Base-by-base conservation (phyloP, 2,329 filamentous ascomycete genomes). In the Zelopaecilomyces penicillatus region DNA sequence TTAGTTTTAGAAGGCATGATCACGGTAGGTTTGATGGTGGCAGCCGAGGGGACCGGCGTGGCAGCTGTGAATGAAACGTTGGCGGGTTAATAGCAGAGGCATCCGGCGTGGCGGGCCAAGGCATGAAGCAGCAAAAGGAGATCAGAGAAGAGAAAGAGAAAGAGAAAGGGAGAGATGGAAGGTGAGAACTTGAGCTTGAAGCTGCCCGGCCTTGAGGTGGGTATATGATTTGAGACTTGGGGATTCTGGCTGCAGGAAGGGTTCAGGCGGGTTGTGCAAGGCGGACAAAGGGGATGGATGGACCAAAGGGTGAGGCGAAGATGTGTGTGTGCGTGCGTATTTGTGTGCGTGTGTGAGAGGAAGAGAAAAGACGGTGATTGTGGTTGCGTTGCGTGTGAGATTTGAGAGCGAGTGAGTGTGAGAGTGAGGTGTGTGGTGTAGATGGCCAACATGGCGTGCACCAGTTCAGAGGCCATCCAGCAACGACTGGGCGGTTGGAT, bases 1-100 rank as follows among this genome's bases (percentile, higher is more conserved):
- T 73, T 70, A 62, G 58, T 53, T 48, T 58, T 68, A 51, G 65
- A 66, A 53, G 69, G 63, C 71, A 75, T 75, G 41, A 51, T 62
- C 51, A 49, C 38, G 41, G 38, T 30, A 27, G 41, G 28, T 28
- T 28, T 19, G 50, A 47, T 42, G 48, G 40, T 45, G 49, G 45
- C 50, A 52, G 45, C n/a, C 30, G 32, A 37, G 32, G 41, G 28
- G 39, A 38, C 42, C 34, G 38, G 34, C 28, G 30, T 27, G 40
- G 41, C 41, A 26, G 29, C 37, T 32, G 41, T 38, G 37, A 33
- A 48, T 45, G 39, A 39, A 43, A 39, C 45, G 39, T 39, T 48
- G 45, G 27, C 43, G 46, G 33, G 45, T 42, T 45, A 43, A 48
- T 45, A 48, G 36, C 39, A 48, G 43, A 48, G 46, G 46, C 46